These are phyloP conservation scores for Bonia amplexicaulis DNA, from an alignment of 176 grass and related monocot species.

Conservation along the genomic window DNA sequence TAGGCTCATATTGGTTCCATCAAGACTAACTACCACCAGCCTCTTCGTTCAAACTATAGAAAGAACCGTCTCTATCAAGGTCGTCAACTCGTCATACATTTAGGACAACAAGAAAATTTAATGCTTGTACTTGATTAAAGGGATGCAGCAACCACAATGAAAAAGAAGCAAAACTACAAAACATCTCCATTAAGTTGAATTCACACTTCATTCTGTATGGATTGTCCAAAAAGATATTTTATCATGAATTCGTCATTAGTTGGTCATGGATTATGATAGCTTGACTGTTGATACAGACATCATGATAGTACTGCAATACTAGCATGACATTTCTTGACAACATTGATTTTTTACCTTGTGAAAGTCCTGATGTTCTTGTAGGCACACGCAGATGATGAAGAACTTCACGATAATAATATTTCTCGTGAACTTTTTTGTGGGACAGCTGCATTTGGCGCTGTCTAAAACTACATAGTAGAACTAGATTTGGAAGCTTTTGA, in stretches of 20 bases:
- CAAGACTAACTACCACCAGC: neutral
- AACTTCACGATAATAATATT: neutral
- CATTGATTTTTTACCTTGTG: neutral
- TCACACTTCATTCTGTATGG: constrained; percentile 14
- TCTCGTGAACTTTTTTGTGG: constrained; percentile 9
- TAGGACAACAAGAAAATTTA: constrained; percentile 33
- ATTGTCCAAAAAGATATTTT: constrained; percentile 7
- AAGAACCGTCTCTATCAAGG: constrained; percentile 18
- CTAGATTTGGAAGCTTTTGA: neutral
- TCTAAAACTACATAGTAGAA: neutral
- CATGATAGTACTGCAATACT: neutral
- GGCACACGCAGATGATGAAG: constrained; percentile 1
- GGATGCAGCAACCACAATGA: constrained; percentile 23
- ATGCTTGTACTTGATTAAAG: constrained; percentile 29
- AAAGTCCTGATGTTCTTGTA: neutral
- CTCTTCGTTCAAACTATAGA: constrained; percentile 26
- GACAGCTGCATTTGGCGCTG: constrained; percentile 1
- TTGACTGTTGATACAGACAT: neutral
- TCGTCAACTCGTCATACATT: neutral
- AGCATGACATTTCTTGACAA: constrained; percentile 10
- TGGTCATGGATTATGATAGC: neutral
- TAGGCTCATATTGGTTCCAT: constrained; percentile 21
- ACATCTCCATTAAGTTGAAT: neutral
- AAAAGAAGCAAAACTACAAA: constrained; percentile 8
- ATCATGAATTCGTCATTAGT: neutral